Evolutionary conservation across 2,329 filamentous ascomycete genomes (phyloP).

Genomic region (Scedosporium boydii): DNA sequence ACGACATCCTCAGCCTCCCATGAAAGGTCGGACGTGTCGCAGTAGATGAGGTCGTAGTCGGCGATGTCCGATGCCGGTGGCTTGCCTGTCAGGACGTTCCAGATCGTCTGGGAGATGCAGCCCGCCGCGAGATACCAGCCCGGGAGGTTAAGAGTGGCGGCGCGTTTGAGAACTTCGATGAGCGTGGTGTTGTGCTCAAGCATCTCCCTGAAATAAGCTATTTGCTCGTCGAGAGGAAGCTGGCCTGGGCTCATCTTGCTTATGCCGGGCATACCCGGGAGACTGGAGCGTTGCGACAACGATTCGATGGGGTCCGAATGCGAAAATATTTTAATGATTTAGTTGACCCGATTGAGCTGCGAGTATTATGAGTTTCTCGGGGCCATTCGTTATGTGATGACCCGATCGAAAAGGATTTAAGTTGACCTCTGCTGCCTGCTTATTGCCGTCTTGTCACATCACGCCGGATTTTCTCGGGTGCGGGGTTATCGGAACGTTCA

Average conservation of each 20-base stretch:
- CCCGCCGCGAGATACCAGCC: slow-evolving; percentile 26
- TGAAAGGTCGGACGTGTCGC: slow-evolving; percentile 21
- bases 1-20: slow-evolving; percentile 25
- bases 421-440: no score
- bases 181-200: slow-evolving; percentile 17
- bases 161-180: slow-evolving; percentile 16
- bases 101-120: slow-evolving; percentile 27
- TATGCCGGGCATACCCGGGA: no score
- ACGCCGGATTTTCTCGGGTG: no score
- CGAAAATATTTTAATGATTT: no score
- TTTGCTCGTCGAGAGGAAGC: not conserved
- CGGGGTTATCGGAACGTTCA: no score
- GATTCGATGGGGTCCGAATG: no score
- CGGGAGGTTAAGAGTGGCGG: slow-evolving; percentile 17
- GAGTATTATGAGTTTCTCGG: no score
- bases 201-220: not conserved
- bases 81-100: slow-evolving; percentile 21
- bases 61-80: slow-evolving; percentile 22
- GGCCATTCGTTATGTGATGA: no score
- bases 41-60: slow-evolving; percentile 28
- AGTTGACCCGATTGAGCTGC: no score
- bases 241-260: not conserved
- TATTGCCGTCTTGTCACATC: no score
- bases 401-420: no score
- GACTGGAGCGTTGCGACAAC: no score